phyloP scores from a whole-genome alignment of 2,329 filamentous ascomycete genomes.

The Botrytis porri region DNA sequence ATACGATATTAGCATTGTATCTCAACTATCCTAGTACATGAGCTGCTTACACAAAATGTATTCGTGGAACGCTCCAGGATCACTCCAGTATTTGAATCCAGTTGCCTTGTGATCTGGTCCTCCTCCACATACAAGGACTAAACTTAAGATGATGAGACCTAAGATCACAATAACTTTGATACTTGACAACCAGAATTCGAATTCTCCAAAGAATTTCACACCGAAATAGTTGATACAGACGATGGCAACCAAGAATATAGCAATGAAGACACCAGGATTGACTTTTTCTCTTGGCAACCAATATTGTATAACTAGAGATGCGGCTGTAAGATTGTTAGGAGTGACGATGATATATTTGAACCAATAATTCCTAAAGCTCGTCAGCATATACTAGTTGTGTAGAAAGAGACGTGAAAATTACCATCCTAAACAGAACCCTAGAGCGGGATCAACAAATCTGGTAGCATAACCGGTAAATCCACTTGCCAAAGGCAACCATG shows the following conservation, averaged over 20 bases:
- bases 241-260: conserved; percentile 63
- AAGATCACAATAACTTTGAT: conserved; percentile 64
- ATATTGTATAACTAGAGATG: conserved; percentile 73
- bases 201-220: conserved; percentile 39
- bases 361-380: conserved; percentile 34
- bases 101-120: conserved; percentile 54
- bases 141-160: conserved; percentile 62
- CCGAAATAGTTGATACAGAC: conserved; percentile 64
- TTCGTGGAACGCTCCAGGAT: conserved; percentile 43
- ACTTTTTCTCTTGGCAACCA: conserved; percentile 64
- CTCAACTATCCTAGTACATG: not conserved
- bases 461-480: conserved; percentile 81
- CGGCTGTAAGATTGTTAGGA: conserved; percentile 80
- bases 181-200: conserved; percentile 54
- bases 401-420: conserved; percentile 24
- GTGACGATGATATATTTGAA: conserved; percentile 74
- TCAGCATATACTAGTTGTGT: not conserved
- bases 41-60: conserved; percentile 38
- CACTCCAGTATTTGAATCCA: conserved; percentile 50
- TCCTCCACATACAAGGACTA: conserved; percentile 62
- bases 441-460: conserved; percentile 74
- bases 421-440: conserved; percentile 74
- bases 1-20: conserved; percentile 40
- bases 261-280: conserved; percentile 78
- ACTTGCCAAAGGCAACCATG: conserved; percentile 73